Conservation (phyloP, 495 filamentous ascomycete genomes). For the Annulohypoxylon stygium region DNA sequence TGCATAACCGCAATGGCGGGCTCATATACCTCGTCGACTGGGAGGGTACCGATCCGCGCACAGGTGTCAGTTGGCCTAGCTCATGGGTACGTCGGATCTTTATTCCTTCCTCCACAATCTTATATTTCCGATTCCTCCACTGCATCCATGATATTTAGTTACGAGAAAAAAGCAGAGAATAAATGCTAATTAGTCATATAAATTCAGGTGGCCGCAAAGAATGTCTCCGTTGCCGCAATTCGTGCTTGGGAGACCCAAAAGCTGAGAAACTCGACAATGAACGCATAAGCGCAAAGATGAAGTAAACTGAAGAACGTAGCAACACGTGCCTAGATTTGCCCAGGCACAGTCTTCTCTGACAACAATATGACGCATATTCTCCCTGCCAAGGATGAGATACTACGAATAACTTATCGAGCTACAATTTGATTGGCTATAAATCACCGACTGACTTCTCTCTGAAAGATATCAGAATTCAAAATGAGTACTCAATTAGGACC, state of each 20-base stretch:
- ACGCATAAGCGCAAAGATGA: neutral
- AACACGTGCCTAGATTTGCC: neutral
- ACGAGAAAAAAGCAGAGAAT: neutral
- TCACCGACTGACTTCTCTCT: neutral
- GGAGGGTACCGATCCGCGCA: slow-evolving; percentile 41
- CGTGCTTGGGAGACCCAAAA: slow-evolving; percentile 20
- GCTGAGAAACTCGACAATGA: neutral
- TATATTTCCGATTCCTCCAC: neutral
- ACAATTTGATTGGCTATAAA: slow-evolving; percentile 16
- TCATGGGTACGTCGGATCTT: slow-evolving; percentile 43
- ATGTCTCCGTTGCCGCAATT: slow-evolving; percentile 26
- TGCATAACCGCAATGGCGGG: slow-evolving; percentile 6
- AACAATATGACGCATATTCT: neutral
- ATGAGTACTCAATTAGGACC: neutral
- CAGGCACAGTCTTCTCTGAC: neutral
- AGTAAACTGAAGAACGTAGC: neutral
- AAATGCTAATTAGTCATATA: slow-evolving; percentile 9
- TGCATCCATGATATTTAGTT: neutral
- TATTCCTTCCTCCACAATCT: neutral
- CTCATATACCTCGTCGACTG: slow-evolving; percentile 46
- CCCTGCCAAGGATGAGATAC: neutral
- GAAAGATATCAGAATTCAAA: neutral
- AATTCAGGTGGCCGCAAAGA: slow-evolving; percentile 27
- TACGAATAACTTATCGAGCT: neutral
- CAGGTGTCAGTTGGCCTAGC: slow-evolving; percentile 39